Evolutionary conservation across 768 basidiomycete species (phyloP).

Genomic region (Mycena crocata): DNA sequence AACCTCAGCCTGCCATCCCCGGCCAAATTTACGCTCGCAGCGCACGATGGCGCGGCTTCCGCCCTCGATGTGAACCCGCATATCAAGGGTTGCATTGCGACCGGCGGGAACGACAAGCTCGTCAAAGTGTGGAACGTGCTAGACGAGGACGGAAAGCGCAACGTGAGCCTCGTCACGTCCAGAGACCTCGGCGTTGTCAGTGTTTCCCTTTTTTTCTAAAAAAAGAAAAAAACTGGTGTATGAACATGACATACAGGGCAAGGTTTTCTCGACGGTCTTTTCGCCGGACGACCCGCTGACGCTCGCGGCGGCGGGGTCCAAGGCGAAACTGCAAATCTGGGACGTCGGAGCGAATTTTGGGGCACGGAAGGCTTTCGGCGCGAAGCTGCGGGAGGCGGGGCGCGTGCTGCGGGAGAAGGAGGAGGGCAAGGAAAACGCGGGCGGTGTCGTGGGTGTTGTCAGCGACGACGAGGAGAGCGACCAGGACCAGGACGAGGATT

Average conservation of each 20-base stretch:
- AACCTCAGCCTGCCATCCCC: slow-evolving; percentile 72
- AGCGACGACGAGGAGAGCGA: slow-evolving; percentile 78
- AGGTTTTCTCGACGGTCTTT: slow-evolving; percentile 92
- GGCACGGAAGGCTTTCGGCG: slow-evolving; percentile 84
- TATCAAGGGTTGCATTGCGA: slow-evolving; percentile 90
- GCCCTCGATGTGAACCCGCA: slow-evolving; percentile 93
- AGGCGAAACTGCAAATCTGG: slow-evolving; percentile 96
- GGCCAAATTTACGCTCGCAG: slow-evolving; percentile 88
- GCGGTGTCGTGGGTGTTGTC: slow-evolving; percentile 76
- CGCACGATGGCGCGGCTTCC: slow-evolving; percentile 92
- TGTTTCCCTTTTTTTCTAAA: slow-evolving; percentile 31
- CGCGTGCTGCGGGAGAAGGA: slow-evolving; percentile 72
- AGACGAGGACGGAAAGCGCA: slow-evolving; percentile 75
- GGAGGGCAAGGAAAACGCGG: slow-evolving; percentile 51
- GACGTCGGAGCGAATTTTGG: slow-evolving; percentile 89
- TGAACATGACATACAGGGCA: too few relatives aligned
- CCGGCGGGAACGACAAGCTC: slow-evolving; percentile 94
- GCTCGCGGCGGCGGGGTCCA: slow-evolving; percentile 93
- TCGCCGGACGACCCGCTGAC: slow-evolving; percentile 96
- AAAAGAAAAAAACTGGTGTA: too few relatives aligned
- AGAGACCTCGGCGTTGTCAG: slow-evolving; percentile 92
- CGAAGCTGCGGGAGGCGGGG: slow-evolving; percentile 81
- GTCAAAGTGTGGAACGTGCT: slow-evolving; percentile 96
- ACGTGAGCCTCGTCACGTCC: slow-evolving; percentile 86
- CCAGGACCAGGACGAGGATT: slow-evolving; percentile 44